Evolutionary conservation across 2,329 filamentous ascomycete genomes (phyloP).

Genomic region (Neoarthrinium moseri): DNA sequence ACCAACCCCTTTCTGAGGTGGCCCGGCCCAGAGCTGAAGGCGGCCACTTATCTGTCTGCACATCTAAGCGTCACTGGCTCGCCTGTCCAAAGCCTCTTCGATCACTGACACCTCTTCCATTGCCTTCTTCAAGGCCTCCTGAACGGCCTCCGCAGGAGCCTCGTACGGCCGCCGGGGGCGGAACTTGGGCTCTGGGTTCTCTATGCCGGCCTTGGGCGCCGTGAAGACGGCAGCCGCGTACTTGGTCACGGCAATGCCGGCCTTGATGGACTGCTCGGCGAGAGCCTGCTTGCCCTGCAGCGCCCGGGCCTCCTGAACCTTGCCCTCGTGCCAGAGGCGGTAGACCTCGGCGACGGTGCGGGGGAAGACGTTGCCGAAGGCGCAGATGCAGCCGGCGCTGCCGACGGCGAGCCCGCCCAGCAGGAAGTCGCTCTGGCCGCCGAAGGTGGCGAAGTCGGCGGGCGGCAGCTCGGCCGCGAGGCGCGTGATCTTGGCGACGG

Average conservation of each 20-base stretch:
- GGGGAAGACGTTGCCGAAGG: slow-evolving; percentile 62
- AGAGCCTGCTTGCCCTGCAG: slow-evolving; percentile 62
- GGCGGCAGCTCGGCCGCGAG: slow-evolving; percentile 49
- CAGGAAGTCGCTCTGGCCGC: slow-evolving; percentile 72
- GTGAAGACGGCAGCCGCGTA: slow-evolving; percentile 63
- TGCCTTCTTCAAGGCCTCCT: slow-evolving; percentile 36
- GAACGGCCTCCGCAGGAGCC: slow-evolving; percentile 40
- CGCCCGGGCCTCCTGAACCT: slow-evolving; percentile 54
- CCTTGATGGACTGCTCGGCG: slow-evolving; percentile 65
- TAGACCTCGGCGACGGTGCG: slow-evolving; percentile 58
- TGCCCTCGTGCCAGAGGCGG: slow-evolving; percentile 57
- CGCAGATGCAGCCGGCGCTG: slow-evolving; percentile 59
- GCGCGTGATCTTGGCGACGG: slow-evolving; percentile 59
- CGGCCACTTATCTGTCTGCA: too few species aligned
- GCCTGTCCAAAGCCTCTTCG: slow-evolving; percentile 20
- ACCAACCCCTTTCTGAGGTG: too few species aligned
- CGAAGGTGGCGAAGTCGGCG: slow-evolving; percentile 64
- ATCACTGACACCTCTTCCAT: slow-evolving; percentile 35
- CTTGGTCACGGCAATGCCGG: slow-evolving; percentile 67
- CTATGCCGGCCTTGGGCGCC: slow-evolving; percentile 58
- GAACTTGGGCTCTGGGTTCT: slow-evolving; percentile 56
- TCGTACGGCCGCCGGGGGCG: slow-evolving; percentile 62
- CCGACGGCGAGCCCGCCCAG: slow-evolving; percentile 59
- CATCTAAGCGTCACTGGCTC: too few species aligned
- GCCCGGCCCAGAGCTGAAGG: too few species aligned